Conservation (phyloP, 345 rosid genomes). For the Gossypium mustelinum region DNA sequence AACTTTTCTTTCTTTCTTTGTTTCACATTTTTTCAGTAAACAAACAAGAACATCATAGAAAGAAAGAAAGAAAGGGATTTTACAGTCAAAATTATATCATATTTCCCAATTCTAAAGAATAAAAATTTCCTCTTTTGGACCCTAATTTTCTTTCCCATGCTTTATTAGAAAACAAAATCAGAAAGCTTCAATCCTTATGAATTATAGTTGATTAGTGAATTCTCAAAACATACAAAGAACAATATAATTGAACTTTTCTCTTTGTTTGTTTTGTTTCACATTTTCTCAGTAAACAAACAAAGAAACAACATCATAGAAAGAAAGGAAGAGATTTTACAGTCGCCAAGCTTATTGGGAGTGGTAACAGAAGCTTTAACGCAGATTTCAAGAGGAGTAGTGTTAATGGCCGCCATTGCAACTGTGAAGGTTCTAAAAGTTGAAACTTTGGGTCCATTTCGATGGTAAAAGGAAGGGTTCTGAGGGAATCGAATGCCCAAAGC, state of each 20-base stretch:
- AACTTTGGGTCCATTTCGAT: slow-evolving; percentile 16
- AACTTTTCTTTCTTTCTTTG: background rate
- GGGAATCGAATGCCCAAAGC: slow-evolving; percentile 28
- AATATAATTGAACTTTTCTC: background rate
- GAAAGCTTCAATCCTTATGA: background rate
- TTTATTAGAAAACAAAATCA: background rate
- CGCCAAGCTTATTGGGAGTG: slow-evolving; percentile 72
- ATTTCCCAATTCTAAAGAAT: background rate
- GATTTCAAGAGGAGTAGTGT: slow-evolving; percentile 48
- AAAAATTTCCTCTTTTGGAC: background rate
- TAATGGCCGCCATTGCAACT: slow-evolving; percentile 40
- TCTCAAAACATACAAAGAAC: background rate
- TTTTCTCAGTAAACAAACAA: background rate
- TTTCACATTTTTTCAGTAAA: background rate
- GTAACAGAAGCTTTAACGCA: slow-evolving; percentile 86
- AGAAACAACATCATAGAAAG: background rate
- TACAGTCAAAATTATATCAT: background rate
- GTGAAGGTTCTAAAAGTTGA: slow-evolving; percentile 24
- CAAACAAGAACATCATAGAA: background rate
- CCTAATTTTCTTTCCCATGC: background rate
- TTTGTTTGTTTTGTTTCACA: background rate
- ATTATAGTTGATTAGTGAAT: background rate
- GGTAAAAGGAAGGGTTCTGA: slow-evolving; percentile 13
- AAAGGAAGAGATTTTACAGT: slow-evolving; percentile 50
- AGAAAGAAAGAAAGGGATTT: no score